Percentiles rank a stretch among this genome's conserved stretches.
Conservation (phyloP, 192 early-diverging fungal species). For the Coemansia erecta region DNA sequence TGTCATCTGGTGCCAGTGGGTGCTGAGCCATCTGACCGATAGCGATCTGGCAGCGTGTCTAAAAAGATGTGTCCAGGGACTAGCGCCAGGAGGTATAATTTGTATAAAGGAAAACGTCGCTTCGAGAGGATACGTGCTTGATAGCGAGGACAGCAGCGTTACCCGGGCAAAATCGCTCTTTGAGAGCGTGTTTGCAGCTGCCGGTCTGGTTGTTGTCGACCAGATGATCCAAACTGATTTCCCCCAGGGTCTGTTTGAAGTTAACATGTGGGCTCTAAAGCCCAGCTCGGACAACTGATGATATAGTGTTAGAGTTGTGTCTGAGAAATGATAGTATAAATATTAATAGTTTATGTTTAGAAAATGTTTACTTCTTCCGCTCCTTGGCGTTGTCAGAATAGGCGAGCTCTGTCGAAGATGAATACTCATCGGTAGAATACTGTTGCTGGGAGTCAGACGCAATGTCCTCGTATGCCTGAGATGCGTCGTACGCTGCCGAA, state of each 20-base stretch:
- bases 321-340: not conserved
- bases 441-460: not conserved
- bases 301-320: too few relatives aligned
- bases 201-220: slow-evolving; percentile 63
- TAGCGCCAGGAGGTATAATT: slow-evolving; percentile 70
- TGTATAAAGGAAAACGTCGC: slow-evolving; percentile 92
- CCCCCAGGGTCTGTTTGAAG: slow-evolving; percentile 63
- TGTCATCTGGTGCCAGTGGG: slow-evolving; percentile 99
- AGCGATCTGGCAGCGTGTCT: slow-evolving; percentile 86
- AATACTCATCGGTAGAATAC: not conserved
- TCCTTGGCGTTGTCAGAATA: slow-evolving; percentile 6
- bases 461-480: slow-evolving; percentile 6
- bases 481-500: not conserved
- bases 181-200: slow-evolving; percentile 60
- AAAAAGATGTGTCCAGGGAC: slow-evolving; percentile 64
- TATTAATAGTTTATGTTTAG: not conserved
- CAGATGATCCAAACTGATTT: slow-evolving; percentile 67
- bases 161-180: slow-evolving; percentile 51
- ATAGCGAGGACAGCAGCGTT: slow-evolving; percentile 80
- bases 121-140: slow-evolving; percentile 61
- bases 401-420: slow-evolving; percentile 2
- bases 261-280: slow-evolving; percentile 63
- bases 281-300: slow-evolving; percentile 5
- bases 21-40: slow-evolving; percentile 88
- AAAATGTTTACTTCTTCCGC: slow-evolving; percentile 1